phyloP scores from a whole-genome alignment of 805 yeast genomes.

The Wickerhamomyces bisporus region DNA sequence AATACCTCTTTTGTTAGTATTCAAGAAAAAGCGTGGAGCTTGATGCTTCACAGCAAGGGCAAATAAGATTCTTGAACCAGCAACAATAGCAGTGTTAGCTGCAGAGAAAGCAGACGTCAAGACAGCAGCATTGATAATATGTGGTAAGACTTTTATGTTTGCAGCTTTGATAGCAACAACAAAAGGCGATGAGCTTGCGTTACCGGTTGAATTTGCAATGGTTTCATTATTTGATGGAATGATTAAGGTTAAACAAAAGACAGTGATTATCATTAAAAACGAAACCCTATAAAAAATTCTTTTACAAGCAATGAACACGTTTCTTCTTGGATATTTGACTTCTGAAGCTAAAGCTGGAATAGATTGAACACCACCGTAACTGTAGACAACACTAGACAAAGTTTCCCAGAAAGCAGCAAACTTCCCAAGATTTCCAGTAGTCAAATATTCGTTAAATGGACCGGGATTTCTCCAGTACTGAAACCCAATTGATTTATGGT shows the following conservation, averaged over 20 bases:
- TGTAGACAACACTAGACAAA: conserved; percentile 35
- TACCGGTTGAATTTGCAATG: conserved; percentile 27
- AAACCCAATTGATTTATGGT: conserved; percentile 31
- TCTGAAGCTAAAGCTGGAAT: conserved; percentile 41
- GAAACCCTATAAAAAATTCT: conserved; percentile 27
- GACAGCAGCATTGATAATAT: conserved; percentile 33
- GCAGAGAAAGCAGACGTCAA: conserved; percentile 36
- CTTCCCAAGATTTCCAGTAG: conserved; percentile 19
- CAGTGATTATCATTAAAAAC: conserved; percentile 24
- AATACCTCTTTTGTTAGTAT: conserved; percentile 28
- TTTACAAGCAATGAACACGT: conserved; percentile 28
- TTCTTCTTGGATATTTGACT: conserved; percentile 29
- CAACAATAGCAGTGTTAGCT: conserved; percentile 26
- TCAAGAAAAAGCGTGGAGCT: conserved; percentile 31
- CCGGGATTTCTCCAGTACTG: conserved; percentile 29
- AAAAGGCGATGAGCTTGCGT: conserved; percentile 31
- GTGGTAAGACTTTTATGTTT: conserved; percentile 29
- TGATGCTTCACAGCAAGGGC: conserved; percentile 32
- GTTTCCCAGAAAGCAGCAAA: conserved; percentile 29
- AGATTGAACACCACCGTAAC: conserved; percentile 38
- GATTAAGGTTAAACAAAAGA: conserved; percentile 29
- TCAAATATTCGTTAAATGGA: conserved; percentile 11
- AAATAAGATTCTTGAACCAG: conserved; percentile 29
- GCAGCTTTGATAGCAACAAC: conserved; percentile 46
- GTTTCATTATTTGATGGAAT: conserved; percentile 25